Evolutionary conservation across 352 stramenopile species (phyloP).

Genomic region (Pythium graminicola): DNA sequence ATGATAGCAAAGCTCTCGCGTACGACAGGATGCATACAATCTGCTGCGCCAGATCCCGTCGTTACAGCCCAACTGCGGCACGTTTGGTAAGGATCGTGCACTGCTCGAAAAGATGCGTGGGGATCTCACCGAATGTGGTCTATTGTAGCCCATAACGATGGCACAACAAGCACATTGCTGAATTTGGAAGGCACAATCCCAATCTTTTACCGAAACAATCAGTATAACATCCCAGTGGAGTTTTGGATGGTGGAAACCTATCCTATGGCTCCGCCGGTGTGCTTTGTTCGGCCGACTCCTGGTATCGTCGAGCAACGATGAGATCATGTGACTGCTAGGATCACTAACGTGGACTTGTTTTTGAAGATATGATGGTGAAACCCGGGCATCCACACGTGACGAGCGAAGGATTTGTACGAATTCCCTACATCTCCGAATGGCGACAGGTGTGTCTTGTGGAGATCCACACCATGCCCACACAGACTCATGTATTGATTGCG

Average conservation of each 20-base stretch:
- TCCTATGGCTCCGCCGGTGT: constrained; percentile 70
- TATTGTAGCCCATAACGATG: constrained; percentile 72
- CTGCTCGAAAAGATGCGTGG: no score
- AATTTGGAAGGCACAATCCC: constrained; percentile 86
- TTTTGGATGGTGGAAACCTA: constrained; percentile 87
- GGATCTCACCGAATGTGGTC: not conserved
- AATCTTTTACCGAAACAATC: constrained; percentile 84
- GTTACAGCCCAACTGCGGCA: constrained; percentile 77
- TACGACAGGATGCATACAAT: constrained; percentile 81
- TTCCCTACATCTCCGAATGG: constrained; percentile 84
- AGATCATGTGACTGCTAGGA: no score
- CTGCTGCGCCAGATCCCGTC: constrained; percentile 81
- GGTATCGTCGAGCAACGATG: no score
- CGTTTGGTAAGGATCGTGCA: constrained; percentile 45
- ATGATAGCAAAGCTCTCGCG: constrained; percentile 69
- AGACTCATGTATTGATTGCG: not conserved
- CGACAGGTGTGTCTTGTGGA: constrained; percentile 27
- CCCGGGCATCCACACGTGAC: constrained; percentile 80
- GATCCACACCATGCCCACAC: not conserved
- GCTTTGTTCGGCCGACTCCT: constrained; percentile 79
- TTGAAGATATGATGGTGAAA: constrained; percentile 80
- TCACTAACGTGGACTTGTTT: no score
- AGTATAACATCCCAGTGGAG: constrained; percentile 90
- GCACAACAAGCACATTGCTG: constrained; percentile 76
- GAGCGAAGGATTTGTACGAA: constrained; percentile 78